A percentile compares a stretch with the other conserved stretches of the same genome.
Evolutionary conservation across 805 yeast species (phyloP).

Genomic region (Candida alai): DNA sequence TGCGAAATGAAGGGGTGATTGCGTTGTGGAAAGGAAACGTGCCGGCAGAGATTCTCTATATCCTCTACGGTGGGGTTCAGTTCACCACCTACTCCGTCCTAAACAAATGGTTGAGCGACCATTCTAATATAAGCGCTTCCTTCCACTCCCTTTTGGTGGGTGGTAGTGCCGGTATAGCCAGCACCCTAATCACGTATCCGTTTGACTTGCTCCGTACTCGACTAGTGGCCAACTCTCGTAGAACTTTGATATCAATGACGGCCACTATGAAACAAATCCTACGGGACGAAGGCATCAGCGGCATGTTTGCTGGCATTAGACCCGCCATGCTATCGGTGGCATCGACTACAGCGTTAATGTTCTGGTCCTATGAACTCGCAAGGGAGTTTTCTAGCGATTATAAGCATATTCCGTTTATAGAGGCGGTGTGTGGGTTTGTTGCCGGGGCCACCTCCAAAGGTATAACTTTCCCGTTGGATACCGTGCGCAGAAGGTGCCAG

Average conservation of each 20-base stretch:
- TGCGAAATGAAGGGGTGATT: constrained; percentile 59
- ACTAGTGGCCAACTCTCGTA: constrained; percentile 59
- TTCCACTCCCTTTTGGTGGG: constrained; percentile 60
- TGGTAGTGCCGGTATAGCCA: constrained; percentile 67
- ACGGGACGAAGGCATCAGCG: constrained; percentile 32
- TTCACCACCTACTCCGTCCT: constrained; percentile 66
- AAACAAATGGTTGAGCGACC: constrained; percentile 40
- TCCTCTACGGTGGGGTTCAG: constrained; percentile 81
- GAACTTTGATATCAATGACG: constrained; percentile 36
- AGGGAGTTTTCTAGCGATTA: constrained; percentile 32
- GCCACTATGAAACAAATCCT: constrained; percentile 23
- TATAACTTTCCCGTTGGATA: constrained; percentile 79
- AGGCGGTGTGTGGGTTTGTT: constrained; percentile 60
- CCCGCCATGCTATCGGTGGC: constrained; percentile 62
- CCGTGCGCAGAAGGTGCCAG: constrained; percentile 75
- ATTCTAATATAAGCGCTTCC: constrained; percentile 30
- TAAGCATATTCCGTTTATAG: constrained; percentile 35
- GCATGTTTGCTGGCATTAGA: constrained; percentile 48
- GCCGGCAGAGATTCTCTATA: constrained; percentile 85
- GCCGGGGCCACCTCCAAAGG: constrained; percentile 79
- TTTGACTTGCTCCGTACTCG: constrained; percentile 87
- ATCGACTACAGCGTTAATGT: constrained; percentile 69
- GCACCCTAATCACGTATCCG: constrained; percentile 79
- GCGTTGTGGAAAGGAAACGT: constrained; percentile 97
- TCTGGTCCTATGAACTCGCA: constrained; percentile 58